These are phyloP conservation scores for Petasospora fabianii DNA, from an alignment of 1,139 yeast genomes.

Conservation along the genomic window DNA sequence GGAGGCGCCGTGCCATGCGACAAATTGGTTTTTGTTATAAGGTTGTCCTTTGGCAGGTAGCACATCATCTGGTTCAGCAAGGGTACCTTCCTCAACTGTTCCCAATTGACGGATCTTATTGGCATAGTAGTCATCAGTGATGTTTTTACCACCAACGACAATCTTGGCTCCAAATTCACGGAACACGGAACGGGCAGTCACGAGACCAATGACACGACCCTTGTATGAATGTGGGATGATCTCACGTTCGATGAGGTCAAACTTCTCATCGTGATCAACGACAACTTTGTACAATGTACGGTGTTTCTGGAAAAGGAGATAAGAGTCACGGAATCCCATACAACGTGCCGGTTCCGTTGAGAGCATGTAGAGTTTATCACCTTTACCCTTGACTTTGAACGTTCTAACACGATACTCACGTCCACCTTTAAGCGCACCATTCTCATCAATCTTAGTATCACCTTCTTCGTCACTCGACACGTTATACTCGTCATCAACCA, in stretches of 20 bases:
- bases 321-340: constrained; percentile 93
- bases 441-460: constrained; percentile 61
- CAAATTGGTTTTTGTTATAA: constrained; percentile 46
- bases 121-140: constrained; percentile 88
- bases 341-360: constrained; percentile 95
- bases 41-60: constrained; percentile 39
- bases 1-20: constrained; percentile 50
- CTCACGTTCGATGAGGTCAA: constrained; percentile 76
- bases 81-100: constrained; percentile 63
- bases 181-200: constrained; percentile 85
- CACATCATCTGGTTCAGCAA: constrained; percentile 70
- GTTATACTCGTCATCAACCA: constrained; percentile 75
- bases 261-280: constrained; percentile 73
- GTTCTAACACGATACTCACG: constrained; percentile 78
- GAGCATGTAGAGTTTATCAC: constrained; percentile 75
- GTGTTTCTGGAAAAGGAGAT: constrained; percentile 85
- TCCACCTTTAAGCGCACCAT: constrained; percentile 72
- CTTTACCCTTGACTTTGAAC: constrained; percentile 73
- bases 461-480: constrained; percentile 84
- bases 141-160: constrained; percentile 74
- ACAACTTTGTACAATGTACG: constrained; percentile 64
- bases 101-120: constrained; percentile 67
- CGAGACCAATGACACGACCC: constrained; percentile 84
- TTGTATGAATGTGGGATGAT: constrained; percentile 87
- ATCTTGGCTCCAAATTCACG: constrained; percentile 91